Percentiles rank a stretch among this genome's conserved stretches.
phyloP scores from a whole-genome alignment of 345 rosid genomes.

The Triadica sebifera region DNA sequence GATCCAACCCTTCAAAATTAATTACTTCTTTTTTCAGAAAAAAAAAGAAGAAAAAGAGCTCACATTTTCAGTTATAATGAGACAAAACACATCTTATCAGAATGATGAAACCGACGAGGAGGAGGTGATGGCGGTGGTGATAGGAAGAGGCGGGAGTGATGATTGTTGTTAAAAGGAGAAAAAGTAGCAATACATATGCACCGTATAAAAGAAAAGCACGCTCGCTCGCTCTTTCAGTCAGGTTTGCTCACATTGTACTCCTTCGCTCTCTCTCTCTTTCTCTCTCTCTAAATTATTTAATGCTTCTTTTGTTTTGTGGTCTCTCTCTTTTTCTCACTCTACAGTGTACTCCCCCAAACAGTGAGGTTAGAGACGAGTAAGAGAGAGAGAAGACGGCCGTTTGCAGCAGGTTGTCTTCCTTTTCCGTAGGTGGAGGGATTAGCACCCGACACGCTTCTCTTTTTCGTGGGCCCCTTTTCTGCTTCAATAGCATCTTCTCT shows the following conservation, averaged over 20 bases:
- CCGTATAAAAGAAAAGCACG: constrained; percentile 5
- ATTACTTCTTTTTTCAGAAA: background rate
- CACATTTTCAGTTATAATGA: background rate
- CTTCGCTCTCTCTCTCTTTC: background rate
- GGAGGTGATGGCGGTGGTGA: background rate
- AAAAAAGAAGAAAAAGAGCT: background rate
- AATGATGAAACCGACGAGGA: background rate
- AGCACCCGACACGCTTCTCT: constrained; percentile 24
- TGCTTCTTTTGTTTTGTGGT: background rate
- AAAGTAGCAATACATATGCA: background rate
- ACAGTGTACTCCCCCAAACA: background rate
- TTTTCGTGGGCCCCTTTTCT: constrained; percentile 4
- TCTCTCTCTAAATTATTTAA: background rate
- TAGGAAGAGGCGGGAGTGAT: background rate
- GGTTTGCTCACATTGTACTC: constrained; percentile 7
- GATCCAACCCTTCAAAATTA: background rate
- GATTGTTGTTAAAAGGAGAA: background rate
- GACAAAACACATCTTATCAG: background rate
- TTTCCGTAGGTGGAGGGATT: background rate
- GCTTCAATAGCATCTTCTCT: background rate
- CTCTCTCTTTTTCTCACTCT: background rate
- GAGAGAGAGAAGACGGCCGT: constrained; percentile 8
- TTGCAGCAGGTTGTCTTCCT: background rate
- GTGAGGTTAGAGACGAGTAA: background rate
- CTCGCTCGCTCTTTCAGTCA: background rate